A percentile compares a stretch with the other conserved stretches of the same genome.
Conservation (phyloP, 805 yeast species). For the Ogataea kodamae region DNA sequence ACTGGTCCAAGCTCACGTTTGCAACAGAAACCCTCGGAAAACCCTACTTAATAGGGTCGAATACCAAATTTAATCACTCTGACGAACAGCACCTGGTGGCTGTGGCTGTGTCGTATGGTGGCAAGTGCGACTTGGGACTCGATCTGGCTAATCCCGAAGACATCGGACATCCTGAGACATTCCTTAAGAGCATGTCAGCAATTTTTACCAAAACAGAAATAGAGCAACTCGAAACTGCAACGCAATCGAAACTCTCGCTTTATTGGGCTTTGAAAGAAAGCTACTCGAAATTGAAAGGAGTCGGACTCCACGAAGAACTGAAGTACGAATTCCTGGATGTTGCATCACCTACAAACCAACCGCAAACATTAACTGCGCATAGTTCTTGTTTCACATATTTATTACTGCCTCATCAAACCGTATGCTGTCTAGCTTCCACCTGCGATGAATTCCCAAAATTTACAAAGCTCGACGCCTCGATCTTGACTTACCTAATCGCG, state of each 20-base stretch:
- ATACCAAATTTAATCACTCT: constrained; percentile 52
- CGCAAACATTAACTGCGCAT: not conserved
- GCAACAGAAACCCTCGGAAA: constrained; percentile 49
- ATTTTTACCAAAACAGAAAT: constrained; percentile 30
- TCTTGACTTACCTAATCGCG: constrained; percentile 5
- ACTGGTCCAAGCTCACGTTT: constrained; percentile 26
- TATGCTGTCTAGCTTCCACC: constrained; percentile 5
- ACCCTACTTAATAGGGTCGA: constrained; percentile 39
- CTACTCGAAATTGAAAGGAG: constrained; percentile 62
- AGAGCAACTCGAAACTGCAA: constrained; percentile 24
- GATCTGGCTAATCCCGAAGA: constrained; percentile 43
- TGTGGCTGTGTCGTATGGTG: constrained; percentile 38
- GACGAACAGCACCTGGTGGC: constrained; percentile 52
- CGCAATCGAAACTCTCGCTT: constrained; percentile 42
- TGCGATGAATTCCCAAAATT: not conserved
- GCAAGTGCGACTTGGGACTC: constrained; percentile 37
- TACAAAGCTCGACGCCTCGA: constrained; percentile 1
- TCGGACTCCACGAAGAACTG: constrained; percentile 44
- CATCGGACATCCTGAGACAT: constrained; percentile 29
- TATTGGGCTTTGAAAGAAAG: constrained; percentile 82
- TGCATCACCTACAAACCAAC: constrained; percentile 1
- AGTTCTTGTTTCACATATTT: constrained; percentile 2
- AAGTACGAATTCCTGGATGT: constrained; percentile 23
- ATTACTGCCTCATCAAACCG: constrained; percentile 4
- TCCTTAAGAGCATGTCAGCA: constrained; percentile 25